Percentiles rank a stretch among this genome's conserved stretches.
These are phyloP conservation scores for Rhynchospora breviuscula DNA, from an alignment of 176 grass and related monocot species.

Conservation along the genomic window DNA sequence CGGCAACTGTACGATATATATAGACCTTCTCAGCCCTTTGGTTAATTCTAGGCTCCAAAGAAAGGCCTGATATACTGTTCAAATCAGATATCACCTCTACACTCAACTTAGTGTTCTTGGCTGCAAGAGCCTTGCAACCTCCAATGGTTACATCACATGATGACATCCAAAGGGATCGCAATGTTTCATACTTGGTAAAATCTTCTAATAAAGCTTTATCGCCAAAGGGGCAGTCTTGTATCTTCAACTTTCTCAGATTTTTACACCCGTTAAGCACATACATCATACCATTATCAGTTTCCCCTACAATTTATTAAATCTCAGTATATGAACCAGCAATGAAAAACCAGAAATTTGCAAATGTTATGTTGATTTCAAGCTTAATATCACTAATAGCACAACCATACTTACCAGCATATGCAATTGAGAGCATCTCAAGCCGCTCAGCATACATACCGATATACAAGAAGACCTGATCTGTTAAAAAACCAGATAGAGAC, in stretches of 20 bases:
- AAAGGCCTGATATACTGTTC: constrained; percentile 33
- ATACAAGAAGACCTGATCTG: constrained; percentile 69
- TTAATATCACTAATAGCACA: neutral
- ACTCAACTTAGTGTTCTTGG: constrained; percentile 63
- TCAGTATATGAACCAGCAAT: neutral
- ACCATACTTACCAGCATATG: constrained; percentile 43
- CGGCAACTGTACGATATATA: constrained; percentile 64
- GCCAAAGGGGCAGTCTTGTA: constrained; percentile 71
- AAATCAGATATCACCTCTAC: constrained; percentile 71
- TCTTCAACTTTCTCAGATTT: constrained; percentile 70
- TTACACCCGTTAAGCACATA: constrained; percentile 69
- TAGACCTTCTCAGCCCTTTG: constrained; percentile 68
- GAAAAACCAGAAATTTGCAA: neutral
- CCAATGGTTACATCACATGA: constrained; percentile 67
- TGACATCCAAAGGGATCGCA: constrained; percentile 99
- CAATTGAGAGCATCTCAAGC: constrained; percentile 86
- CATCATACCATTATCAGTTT: constrained; percentile 63
- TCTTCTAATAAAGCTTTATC: constrained; percentile 63
- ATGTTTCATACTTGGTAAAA: constrained; percentile 77
- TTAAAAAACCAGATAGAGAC: constrained; percentile 65
- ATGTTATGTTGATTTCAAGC: neutral
- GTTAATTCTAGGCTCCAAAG: neutral
- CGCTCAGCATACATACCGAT: constrained; percentile 58
- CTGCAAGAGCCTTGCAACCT: constrained; percentile 60
- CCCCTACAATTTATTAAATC: constrained; percentile 22